Conservation (phyloP, 2,329 filamentous ascomycete species). For the Rutstroemia sp. region DNA sequence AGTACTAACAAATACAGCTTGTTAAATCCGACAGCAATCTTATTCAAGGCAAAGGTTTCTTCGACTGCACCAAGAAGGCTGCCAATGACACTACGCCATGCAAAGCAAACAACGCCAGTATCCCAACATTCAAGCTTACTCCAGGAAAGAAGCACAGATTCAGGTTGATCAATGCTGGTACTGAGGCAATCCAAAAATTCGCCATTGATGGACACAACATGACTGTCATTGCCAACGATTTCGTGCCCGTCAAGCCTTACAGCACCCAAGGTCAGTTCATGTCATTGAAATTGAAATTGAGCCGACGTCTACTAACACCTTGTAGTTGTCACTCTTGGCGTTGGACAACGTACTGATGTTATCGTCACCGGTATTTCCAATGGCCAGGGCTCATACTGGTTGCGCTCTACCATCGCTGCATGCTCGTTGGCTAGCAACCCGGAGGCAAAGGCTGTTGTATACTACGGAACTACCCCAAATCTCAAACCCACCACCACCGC, state of each 20-base stretch:
- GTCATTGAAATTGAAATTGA: not conserved
- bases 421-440: conserved; percentile 42
- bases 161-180: conserved; percentile 39
- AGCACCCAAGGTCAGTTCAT: conserved; percentile 45
- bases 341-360: conserved; percentile 35
- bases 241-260: conserved; percentile 54
- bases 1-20: not conserved
- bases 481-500: conserved; percentile 13
- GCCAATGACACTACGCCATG: conserved; percentile 8
- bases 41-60: conserved; percentile 25
- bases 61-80: conserved; percentile 14
- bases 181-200: conserved; percentile 38
- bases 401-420: conserved; percentile 40
- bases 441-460: conserved; percentile 51
- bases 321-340: conserved; percentile 25
- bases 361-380: conserved; percentile 37
- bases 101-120: conserved; percentile 13
- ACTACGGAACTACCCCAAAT: conserved; percentile 45
- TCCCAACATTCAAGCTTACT: conserved; percentile 30
- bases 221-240: conserved; percentile 58
- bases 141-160: conserved; percentile 38
- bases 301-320: not conserved
- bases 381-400: conserved; percentile 41
- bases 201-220: conserved; percentile 43
- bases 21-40: conserved; percentile 26